Conservation (phyloP, 257 asterid genomes). For the Fraxinus anomala region DNA sequence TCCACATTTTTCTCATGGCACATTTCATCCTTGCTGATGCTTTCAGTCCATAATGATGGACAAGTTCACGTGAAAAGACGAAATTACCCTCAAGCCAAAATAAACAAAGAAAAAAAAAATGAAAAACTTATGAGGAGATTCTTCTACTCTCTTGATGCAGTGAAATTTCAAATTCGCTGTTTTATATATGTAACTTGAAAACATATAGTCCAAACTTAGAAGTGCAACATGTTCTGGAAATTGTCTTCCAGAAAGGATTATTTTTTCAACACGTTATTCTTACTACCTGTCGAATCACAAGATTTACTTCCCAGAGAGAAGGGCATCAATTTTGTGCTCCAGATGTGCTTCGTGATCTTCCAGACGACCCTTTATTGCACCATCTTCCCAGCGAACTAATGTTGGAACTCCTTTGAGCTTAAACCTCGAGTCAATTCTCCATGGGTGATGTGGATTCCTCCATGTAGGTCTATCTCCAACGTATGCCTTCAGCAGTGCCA, state of each 20-base stretch:
- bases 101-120: not conserved
- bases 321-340: conserved; percentile 54
- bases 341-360: conserved; percentile 87
- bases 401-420: conserved; percentile 85
- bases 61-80: not conserved
- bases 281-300: not conserved
- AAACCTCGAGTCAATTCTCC: conserved; percentile 71
- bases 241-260: not conserved
- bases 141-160: not conserved
- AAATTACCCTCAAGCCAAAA: not conserved
- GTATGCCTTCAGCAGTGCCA: conserved; percentile 77
- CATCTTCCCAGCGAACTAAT: conserved; percentile 76
- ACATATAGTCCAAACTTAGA: not conserved
- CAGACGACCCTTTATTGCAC: conserved; percentile 62
- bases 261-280: not conserved
- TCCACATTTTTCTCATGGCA: no score
- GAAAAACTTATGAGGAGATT: not conserved
- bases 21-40: no score
- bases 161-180: not conserved
- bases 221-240: not conserved
- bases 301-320: conserved; percentile 45
- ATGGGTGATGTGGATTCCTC: conserved; percentile 80
- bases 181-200: not conserved
- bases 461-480: conserved; percentile 92
- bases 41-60: not conserved